Evolutionary conservation across 2,329 filamentous ascomycete species (phyloP).

Genomic region (Fusarium sp.): DNA sequence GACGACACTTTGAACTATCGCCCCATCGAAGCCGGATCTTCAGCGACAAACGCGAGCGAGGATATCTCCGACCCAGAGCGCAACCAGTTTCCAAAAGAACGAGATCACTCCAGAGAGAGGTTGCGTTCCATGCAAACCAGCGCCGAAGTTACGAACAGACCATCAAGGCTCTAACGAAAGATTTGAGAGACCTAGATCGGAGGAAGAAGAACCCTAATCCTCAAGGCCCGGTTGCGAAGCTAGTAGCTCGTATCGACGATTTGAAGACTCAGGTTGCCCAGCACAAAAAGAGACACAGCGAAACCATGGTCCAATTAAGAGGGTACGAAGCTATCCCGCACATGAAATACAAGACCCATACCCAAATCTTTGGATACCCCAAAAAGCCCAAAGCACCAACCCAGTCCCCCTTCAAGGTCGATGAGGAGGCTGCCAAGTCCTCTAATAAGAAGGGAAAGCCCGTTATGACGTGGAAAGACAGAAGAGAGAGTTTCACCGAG

Average conservation of each 20-base stretch:
- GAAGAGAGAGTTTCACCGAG: slow-evolving; percentile 17
- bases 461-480: slow-evolving; percentile 4
- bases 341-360: slow-evolving; percentile 46
- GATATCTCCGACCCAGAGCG: background rate
- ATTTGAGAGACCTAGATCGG: slow-evolving; percentile 8
- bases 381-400: slow-evolving; percentile 32
- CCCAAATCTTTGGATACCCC: slow-evolving; percentile 45
- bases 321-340: slow-evolving; percentile 42
- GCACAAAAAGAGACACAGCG: slow-evolving; percentile 44
- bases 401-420: slow-evolving; percentile 33
- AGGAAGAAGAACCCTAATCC: background rate
- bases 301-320: slow-evolving; percentile 46
- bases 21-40: slow-evolving; percentile 45
- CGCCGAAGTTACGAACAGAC: slow-evolving; percentile 46
- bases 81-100: slow-evolving; percentile 35
- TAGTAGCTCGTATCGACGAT: slow-evolving; percentile 33
- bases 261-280: slow-evolving; percentile 42
- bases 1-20: slow-evolving; percentile 48
- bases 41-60: slow-evolving; percentile 8
- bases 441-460: slow-evolving; percentile 4
- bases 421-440: background rate
- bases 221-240: slow-evolving; percentile 1
- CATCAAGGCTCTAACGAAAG: slow-evolving; percentile 27
- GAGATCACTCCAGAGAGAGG: slow-evolving; percentile 44
- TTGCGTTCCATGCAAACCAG: slow-evolving; percentile 48